phyloP scores from a whole-genome alignment of 2,329 filamentous ascomycete genomes.

The Endothia cerciana region DNA sequence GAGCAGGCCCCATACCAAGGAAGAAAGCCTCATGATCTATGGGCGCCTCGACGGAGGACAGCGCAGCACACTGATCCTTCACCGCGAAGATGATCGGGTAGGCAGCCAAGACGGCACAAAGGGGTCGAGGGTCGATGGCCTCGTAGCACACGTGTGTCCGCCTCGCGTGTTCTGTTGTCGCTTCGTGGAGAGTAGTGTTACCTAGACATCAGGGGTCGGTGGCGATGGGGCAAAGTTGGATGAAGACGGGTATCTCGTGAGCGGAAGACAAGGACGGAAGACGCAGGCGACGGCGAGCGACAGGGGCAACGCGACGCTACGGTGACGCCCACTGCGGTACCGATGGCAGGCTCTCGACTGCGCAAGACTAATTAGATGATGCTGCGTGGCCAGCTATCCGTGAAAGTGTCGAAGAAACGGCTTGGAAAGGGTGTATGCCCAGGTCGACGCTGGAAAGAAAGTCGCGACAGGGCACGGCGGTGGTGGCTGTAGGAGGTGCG shows the following conservation, averaged over 20 bases:
- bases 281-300: conserved; percentile 11
- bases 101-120: conserved; percentile 17
- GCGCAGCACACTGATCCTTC: conserved; percentile 1
- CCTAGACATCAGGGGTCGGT: conserved; percentile 18
- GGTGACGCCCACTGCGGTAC: conserved; percentile 20
- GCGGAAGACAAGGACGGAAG: conserved; percentile 3
- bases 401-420: conserved; percentile 1
- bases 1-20: conserved; percentile 46
- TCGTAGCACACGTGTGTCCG: conserved; percentile 24
- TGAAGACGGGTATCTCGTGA: conserved; percentile 1
- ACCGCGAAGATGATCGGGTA: neutral
- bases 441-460: conserved; percentile 17
- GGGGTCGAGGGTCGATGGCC: conserved; percentile 19
- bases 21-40: conserved; percentile 48
- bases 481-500: conserved; percentile 13
- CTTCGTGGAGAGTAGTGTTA: conserved; percentile 8
- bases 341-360: neutral
- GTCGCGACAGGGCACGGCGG: neutral
- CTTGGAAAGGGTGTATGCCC: neutral
- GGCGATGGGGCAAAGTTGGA: neutral
- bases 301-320: conserved; percentile 17
- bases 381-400: conserved; percentile 12
- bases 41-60: conserved; percentile 15
- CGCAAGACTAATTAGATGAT: conserved; percentile 12
- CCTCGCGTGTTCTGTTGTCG: conserved; percentile 19